These are phyloP conservation scores for Edaphochlamys debaryana DNA, from an alignment of 139 green algal species.

Conservation along the genomic window DNA sequence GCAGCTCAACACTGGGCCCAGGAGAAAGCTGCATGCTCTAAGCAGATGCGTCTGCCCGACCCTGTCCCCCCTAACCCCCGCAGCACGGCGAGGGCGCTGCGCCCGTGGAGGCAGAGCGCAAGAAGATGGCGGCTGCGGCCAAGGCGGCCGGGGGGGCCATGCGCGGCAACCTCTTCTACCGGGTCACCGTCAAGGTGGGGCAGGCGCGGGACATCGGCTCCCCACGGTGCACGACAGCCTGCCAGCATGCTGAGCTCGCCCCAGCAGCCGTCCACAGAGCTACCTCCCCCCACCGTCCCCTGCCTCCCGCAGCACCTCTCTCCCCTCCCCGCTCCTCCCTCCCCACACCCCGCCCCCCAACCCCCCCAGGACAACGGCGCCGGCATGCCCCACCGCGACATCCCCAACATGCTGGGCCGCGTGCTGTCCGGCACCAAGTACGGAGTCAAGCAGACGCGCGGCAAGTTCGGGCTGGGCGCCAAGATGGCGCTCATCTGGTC, in stretches of 20 bases:
- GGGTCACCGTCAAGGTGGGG: constrained; percentile 80
- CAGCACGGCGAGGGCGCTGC: constrained; percentile 71
- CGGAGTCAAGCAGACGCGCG: constrained; percentile 77
- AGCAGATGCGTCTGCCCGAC: neutral
- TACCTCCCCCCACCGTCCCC: too few species aligned
- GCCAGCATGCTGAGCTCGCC: too few species aligned
- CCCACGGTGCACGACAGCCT: too few species aligned
- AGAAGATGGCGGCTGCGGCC: constrained; percentile 21
- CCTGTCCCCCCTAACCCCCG: neutral
- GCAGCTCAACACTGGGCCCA: too few species aligned
- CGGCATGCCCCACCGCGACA: constrained; percentile 95
- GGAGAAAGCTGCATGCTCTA: too few species aligned
- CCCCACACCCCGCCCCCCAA: neutral
- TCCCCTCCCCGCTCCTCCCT: neutral
- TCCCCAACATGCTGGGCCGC: constrained; percentile 94
- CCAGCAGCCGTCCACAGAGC: too few species aligned
- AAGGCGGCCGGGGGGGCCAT: neutral
- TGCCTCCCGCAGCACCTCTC: neutral
- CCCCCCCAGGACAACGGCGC: constrained; percentile 89
- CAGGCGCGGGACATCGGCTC: too few species aligned
- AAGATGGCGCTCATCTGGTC: constrained; percentile 99
- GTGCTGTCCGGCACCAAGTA: constrained; percentile 97
- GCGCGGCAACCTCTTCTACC: constrained; percentile 79
- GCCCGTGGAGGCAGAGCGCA: constrained; percentile 60
- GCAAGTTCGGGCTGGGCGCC: constrained; percentile 96